Evolutionary conservation across 345 rosid species (phyloP), one percentile per base, ranked within the genome.

Genomic region (Rhodomyrtus tomentosa): DNA sequence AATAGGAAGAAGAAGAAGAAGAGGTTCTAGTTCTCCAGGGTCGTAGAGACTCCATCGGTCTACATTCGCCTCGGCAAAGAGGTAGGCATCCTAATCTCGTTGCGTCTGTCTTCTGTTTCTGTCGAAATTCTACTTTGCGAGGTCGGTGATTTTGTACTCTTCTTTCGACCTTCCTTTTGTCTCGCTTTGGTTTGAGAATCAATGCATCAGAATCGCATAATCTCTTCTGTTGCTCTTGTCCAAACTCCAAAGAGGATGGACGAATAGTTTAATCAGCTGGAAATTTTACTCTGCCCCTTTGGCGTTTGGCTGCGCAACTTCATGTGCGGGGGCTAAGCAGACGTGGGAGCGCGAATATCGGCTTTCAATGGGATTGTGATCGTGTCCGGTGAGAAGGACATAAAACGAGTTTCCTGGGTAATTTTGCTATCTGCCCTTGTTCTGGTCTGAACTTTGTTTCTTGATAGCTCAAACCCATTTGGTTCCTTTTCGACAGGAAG

Each of bases 401-500:
- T 32, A 36, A 0, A 18, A 68, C 76, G 76, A 38, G 20, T 12
- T 32, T 68, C 42, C 76, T 68, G 76, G 76, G 76, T 68, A 68
- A 0, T 68, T 68, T 68, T 8, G 2, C 76, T 3, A 5, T 68
- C 42, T 68, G 45, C 76, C 1, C 24, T 68, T 10, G 76, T 68
- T 68, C 12, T 68, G 76, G 76, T 16, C 74, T 5, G 74, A 21
- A 21, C 24, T 68, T 68, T 8, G 76, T 29, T 32, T 68, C 76
- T 68, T 32, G 42, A 32, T 32, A 18, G 24, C 76, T 32, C 45
- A 16, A 16, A 16, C 24, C 76, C 16, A 40, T 68, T 68, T 68
- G 24, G 13, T 68, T 20, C 45, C 42, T 8, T 29, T 82, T 32
- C 27, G 38, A 48, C 84, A 88, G 91, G 83, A 86, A 83, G 76